Percentiles rank a stretch among this genome's conserved stretches.
These are phyloP conservation scores for Lachnellula cervina DNA, from an alignment of 2,329 filamentous ascomycete species.

Conservation along the genomic window DNA sequence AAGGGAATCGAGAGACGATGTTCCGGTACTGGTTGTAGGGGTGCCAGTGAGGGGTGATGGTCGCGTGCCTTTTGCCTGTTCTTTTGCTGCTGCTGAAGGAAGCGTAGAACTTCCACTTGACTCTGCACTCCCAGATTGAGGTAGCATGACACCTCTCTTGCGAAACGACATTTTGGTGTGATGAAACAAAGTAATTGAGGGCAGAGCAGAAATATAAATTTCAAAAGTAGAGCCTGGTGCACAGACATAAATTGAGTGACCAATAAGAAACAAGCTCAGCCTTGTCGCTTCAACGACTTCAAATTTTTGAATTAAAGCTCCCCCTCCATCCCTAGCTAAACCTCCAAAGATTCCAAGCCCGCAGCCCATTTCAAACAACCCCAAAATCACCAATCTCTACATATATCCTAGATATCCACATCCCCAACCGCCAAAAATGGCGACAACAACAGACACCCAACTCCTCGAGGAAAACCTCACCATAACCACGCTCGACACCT, in stretches of 20 bases:
- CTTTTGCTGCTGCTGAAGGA: slow-evolving; percentile 15
- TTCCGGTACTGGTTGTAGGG: slow-evolving; percentile 85
- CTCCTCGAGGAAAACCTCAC: slow-evolving; percentile 93
- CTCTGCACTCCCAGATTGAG: background rate
- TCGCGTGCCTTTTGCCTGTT: slow-evolving; percentile 52
- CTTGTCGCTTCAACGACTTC: slow-evolving; percentile 5
- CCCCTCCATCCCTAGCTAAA: background rate
- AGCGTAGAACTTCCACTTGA: slow-evolving; percentile 3
- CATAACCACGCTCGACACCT: slow-evolving; percentile 70
- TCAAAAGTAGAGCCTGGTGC: slow-evolving; percentile 4
- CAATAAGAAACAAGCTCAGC: slow-evolving; percentile 5
- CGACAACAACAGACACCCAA: slow-evolving; percentile 73
- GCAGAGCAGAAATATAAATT: background rate
- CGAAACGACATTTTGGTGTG: slow-evolving; percentile 56
- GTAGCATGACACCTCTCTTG: slow-evolving; percentile 58
- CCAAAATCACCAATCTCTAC: background rate
- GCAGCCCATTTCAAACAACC: background rate
- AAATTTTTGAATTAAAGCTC: slow-evolving; percentile 6
- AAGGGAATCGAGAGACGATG: slow-evolving; percentile 75
- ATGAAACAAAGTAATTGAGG: background rate
- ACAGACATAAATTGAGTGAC: background rate
- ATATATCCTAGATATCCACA: background rate
- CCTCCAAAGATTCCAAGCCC: background rate
- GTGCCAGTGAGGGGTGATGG: slow-evolving; percentile 87
- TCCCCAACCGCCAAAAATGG: slow-evolving; percentile 19